Evolutionary conservation across 2,329 filamentous ascomycete genomes (phyloP).

Genomic region (Neofusicoccum cordaticola): DNA sequence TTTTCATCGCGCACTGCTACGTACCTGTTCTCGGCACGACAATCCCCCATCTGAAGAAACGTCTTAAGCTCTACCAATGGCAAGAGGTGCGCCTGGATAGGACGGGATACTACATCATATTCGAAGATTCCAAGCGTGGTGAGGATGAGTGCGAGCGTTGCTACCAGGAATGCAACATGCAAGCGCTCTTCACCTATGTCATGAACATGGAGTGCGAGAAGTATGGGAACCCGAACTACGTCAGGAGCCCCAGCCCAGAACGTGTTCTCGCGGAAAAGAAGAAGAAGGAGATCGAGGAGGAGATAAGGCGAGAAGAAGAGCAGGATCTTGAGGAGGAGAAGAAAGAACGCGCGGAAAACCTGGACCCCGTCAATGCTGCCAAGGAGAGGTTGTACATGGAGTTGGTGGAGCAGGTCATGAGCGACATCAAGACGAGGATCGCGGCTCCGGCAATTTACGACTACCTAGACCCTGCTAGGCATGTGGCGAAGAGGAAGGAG

Average conservation of each 20-base stretch:
- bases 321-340: slow-evolving; percentile 88
- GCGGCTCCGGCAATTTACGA: slow-evolving; percentile 77
- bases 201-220: slow-evolving; percentile 86
- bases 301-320: slow-evolving; percentile 69
- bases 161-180: slow-evolving; percentile 73
- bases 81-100: slow-evolving; percentile 79
- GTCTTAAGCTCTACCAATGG: slow-evolving; percentile 78
- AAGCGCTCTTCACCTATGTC: slow-evolving; percentile 83
- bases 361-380: slow-evolving; percentile 87
- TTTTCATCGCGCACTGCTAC: slow-evolving; percentile 82
- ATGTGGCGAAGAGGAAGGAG: slow-evolving; percentile 73
- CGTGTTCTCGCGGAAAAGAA: slow-evolving; percentile 48
- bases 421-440: slow-evolving; percentile 84
- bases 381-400: slow-evolving; percentile 75
- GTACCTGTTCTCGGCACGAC: slow-evolving; percentile 86
- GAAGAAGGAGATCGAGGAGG: slow-evolving; percentile 63
- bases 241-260: slow-evolving; percentile 53
- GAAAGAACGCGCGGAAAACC: slow-evolving; percentile 76
- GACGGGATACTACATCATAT: slow-evolving; percentile 88
- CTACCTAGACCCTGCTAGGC: slow-evolving; percentile 78
- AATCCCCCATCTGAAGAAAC: slow-evolving; percentile 83
- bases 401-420: slow-evolving; percentile 79
- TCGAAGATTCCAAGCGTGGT: slow-evolving; percentile 73
- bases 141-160: slow-evolving; percentile 80
- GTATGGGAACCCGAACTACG: slow-evolving; percentile 64